A percentile compares a stretch with the other conserved stretches of the same genome.
Conservation (phyloP, 768 basidiomycete species). For the Hericium erinaceus region DNA sequence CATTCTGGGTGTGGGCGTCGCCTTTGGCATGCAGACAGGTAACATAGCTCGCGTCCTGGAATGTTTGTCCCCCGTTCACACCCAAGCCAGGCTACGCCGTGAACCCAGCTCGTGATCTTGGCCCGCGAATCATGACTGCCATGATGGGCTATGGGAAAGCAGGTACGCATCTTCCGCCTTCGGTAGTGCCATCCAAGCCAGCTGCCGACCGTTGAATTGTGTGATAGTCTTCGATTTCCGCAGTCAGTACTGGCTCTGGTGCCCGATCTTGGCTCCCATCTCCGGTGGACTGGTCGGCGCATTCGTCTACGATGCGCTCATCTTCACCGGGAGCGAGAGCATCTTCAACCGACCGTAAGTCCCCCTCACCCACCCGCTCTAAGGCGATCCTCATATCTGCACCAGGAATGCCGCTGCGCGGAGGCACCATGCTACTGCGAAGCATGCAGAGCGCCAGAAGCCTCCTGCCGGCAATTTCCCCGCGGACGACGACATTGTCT, state of each 20-base stretch:
- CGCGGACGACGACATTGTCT: neutral
- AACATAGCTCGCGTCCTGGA: neutral
- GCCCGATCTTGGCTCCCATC: slow-evolving; percentile 50
- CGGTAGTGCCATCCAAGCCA: neutral
- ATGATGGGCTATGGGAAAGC: slow-evolving; percentile 36
- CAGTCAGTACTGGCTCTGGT: slow-evolving; percentile 71
- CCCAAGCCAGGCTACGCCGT: slow-evolving; percentile 39
- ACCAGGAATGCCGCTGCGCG: neutral
- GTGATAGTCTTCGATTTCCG: slow-evolving; percentile 28
- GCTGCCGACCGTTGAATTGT: neutral
- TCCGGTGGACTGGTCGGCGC: slow-evolving; percentile 46
- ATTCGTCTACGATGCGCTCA: slow-evolving; percentile 46
- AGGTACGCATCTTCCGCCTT: neutral
- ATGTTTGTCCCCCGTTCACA: neutral
- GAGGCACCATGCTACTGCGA: neutral
- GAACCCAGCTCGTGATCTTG: slow-evolving; percentile 67
- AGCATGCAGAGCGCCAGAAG: neutral
- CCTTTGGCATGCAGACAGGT: slow-evolving; percentile 52
- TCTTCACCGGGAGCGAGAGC: slow-evolving; percentile 25
- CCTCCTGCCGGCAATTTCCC: neutral
- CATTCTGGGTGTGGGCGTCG: slow-evolving; percentile 46
- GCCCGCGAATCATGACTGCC: slow-evolving; percentile 57
- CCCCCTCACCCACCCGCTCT: neutral
- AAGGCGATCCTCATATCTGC: neutral
- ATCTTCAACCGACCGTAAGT: no score